phyloP scores from a whole-genome alignment of 108 stramenopile species.

The Fragilaria radians region DNA sequence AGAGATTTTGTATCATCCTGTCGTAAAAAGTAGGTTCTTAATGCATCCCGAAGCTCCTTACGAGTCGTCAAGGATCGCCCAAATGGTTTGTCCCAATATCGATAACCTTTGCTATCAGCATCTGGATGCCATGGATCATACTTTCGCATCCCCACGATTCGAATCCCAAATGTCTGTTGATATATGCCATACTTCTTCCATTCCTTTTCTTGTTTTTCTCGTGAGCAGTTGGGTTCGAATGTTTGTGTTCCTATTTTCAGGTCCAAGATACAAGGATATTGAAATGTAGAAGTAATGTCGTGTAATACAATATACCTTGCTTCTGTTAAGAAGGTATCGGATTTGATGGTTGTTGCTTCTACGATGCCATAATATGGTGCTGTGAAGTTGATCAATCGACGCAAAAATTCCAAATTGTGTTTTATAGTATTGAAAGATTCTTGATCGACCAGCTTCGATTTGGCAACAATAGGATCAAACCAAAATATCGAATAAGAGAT shows the following conservation, averaged over 20 bases:
- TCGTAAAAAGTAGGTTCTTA: constrained; percentile 56
- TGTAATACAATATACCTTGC: constrained; percentile 41
- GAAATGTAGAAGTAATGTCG: constrained; percentile 45
- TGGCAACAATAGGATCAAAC: constrained; percentile 19
- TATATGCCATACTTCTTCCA: constrained; percentile 55
- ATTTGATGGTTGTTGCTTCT: constrained; percentile 6
- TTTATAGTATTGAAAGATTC: constrained; percentile 23
- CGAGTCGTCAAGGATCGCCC: constrained; percentile 40
- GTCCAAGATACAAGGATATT: constrained; percentile 72
- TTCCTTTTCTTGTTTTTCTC: constrained; percentile 58
- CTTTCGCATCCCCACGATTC: constrained; percentile 71
- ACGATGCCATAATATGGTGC: constrained; percentile 61
- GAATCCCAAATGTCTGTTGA: constrained; percentile 69
- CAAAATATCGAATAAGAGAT: constrained; percentile 2
- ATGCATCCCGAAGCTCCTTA: constrained; percentile 38
- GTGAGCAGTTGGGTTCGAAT: constrained; percentile 65
- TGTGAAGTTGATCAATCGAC: constrained; percentile 36
- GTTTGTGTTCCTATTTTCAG: constrained; percentile 82
- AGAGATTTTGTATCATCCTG: too few relatives aligned
- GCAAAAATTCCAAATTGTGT: constrained; percentile 39
- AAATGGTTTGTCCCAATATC: constrained; percentile 49
- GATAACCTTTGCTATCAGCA: constrained; percentile 39
- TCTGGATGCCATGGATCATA: constrained; percentile 41
- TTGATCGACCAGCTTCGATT: constrained; percentile 8
- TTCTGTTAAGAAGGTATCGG: not conserved